Percentiles rank a stretch among this genome's conserved stretches.
Evolutionary conservation across 495 filamentous ascomycete species (phyloP).

Genomic region (Aspergillus saccharolyticus): DNA sequence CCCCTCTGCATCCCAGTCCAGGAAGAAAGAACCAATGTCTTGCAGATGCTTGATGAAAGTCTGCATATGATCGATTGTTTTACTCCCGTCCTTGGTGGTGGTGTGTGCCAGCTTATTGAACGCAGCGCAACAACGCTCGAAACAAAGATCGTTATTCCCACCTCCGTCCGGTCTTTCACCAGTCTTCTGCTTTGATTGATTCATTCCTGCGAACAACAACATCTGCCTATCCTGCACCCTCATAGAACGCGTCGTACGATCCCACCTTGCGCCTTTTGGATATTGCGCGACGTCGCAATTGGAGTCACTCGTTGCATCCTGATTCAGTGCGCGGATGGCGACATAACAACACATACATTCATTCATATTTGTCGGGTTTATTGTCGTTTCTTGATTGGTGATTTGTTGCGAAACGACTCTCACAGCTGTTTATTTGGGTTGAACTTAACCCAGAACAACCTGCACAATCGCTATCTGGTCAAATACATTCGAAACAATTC

Average conservation of each 20-base stretch:
- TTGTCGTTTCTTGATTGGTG: background rate
- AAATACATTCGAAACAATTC: background rate
- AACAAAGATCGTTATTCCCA: conserved; percentile 2
- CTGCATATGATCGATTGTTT: conserved; percentile 5
- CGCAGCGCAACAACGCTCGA: conserved; percentile 1
- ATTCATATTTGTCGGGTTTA: background rate
- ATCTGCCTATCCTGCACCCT: background rate
- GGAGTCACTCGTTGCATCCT: background rate
- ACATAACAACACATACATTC: background rate
- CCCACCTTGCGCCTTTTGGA: background rate
- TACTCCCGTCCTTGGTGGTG: conserved; percentile 7
- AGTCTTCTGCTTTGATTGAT: background rate
- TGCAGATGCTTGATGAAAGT: conserved; percentile 5
- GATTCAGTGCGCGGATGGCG: background rate
- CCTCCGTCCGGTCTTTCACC: background rate
- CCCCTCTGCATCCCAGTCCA: background rate
- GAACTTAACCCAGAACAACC: too few species aligned
- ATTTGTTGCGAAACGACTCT: too few species aligned
- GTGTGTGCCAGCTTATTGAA: conserved; percentile 7
- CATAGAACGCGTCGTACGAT: background rate
- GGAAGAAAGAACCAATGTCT: background rate
- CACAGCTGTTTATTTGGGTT: too few species aligned
- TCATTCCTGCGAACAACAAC: background rate
- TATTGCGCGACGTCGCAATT: background rate
- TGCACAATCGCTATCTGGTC: too few species aligned